Percentiles rank a stretch among this genome's conserved stretches.
phyloP scores from a whole-genome alignment of 805 yeast genomes.

The Henningerozyma blattae region DNA sequence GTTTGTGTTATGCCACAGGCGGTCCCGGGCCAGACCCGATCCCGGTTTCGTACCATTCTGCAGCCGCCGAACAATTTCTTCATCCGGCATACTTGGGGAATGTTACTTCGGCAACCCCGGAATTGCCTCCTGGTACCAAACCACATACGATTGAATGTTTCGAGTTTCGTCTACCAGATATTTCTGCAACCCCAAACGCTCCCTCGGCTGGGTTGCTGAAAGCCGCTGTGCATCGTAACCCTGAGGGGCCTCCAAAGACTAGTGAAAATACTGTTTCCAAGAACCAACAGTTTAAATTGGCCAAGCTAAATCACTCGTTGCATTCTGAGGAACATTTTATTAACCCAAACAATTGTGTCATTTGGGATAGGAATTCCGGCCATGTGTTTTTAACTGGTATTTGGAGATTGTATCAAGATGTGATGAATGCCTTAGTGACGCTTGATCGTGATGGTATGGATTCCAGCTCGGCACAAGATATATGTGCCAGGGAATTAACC shows the following conservation, averaged over 20 bases:
- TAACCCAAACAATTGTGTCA: conserved; percentile 48
- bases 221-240: no score
- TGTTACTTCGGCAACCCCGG: no score
- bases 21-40: not conserved
- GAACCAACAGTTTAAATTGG: conserved; percentile 22
- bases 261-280: conserved; percentile 8
- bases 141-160: conserved; percentile 9
- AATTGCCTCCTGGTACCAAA: not conserved
- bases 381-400: conserved; percentile 80
- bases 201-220: no score
- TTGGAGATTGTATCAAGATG: conserved; percentile 48
- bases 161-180: conserved; percentile 22
- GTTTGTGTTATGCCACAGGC: conserved; percentile 5
- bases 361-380: conserved; percentile 81
- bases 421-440: conserved; percentile 18
- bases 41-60: not conserved
- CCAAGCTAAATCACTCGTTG: conserved; percentile 14
- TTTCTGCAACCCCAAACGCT: not conserved
- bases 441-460: not conserved
- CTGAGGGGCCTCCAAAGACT: not conserved
- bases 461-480: not conserved
- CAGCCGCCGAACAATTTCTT: not conserved
- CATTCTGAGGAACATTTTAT: conserved; percentile 7
- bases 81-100: not conserved
- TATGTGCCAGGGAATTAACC: conserved; percentile 1